phyloP scores from a whole-genome alignment of 352 stramenopile genomes.

The Achlya hypogyna region DNA sequence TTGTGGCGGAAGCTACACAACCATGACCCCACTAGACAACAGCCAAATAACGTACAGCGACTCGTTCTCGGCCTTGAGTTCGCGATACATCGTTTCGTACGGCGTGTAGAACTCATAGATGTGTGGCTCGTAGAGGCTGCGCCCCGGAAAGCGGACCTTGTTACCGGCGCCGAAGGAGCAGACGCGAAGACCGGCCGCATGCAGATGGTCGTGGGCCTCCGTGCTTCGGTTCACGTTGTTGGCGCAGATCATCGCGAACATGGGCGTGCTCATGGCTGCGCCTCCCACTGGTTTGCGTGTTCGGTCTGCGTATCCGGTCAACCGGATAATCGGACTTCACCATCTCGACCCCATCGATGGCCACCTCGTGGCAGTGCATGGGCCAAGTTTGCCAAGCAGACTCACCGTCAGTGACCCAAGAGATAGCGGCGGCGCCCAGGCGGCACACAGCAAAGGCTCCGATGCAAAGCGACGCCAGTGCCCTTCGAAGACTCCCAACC shows the following conservation, averaged over 20 bases:
- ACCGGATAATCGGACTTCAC: too few relatives aligned
- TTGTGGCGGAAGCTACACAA: slow-evolving; percentile 38
- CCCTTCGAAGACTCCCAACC: too few relatives aligned
- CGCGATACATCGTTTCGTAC: slow-evolving; percentile 50
- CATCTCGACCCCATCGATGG: too few relatives aligned
- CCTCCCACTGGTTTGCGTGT: neutral
- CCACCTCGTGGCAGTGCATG: too few relatives aligned
- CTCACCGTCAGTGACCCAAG: too few relatives aligned
- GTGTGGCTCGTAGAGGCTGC: slow-evolving; percentile 26
- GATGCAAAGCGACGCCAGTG: too few relatives aligned
- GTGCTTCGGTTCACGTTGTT: slow-evolving; percentile 85
- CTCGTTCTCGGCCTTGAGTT: slow-evolving; percentile 43
- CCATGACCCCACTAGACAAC: neutral
- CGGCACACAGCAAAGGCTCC: too few relatives aligned
- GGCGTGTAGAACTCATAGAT: slow-evolving; percentile 62
- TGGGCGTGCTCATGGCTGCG: slow-evolving; percentile 22
- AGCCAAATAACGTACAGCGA: slow-evolving; percentile 26
- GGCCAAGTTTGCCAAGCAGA: too few relatives aligned
- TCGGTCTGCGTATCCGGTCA: neutral
- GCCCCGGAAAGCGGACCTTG: slow-evolving; percentile 49
- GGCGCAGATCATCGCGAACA: slow-evolving; percentile 80
- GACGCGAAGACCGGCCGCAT: slow-evolving; percentile 46
- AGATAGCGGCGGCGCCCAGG: too few relatives aligned
- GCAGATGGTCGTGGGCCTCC: slow-evolving; percentile 53
- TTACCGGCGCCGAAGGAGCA: slow-evolving; percentile 59